phyloP scores from a whole-genome alignment of 2,329 filamentous ascomycete species.

The Davidsoniella australis region DNA sequence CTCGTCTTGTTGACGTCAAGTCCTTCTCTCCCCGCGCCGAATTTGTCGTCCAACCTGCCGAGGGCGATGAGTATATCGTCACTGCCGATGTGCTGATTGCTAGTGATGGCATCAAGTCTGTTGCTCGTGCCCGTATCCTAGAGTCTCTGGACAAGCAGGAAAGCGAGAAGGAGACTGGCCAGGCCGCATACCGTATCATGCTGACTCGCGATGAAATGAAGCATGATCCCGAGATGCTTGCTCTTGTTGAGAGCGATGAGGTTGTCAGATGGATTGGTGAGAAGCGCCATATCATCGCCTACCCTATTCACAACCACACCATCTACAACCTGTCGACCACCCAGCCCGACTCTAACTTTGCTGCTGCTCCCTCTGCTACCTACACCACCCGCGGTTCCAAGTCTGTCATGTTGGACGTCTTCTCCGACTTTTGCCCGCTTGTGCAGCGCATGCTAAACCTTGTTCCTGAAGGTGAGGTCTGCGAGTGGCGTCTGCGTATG shows the following conservation, averaged over 20 bases:
- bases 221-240: slow-evolving; percentile 47
- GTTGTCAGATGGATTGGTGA: slow-evolving; percentile 64
- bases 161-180: slow-evolving; percentile 49
- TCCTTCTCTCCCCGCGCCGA: slow-evolving; percentile 41
- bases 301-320: slow-evolving; percentile 50
- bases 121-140: slow-evolving; percentile 35
- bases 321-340: slow-evolving; percentile 48
- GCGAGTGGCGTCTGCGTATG: slow-evolving; percentile 46
- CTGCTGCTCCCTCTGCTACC: slow-evolving; percentile 36
- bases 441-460: slow-evolving; percentile 41
- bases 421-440: slow-evolving; percentile 40
- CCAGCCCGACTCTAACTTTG: slow-evolving; percentile 44
- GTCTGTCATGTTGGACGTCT: slow-evolving; percentile 42
- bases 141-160: slow-evolving; percentile 31
- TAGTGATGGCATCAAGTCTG: slow-evolving; percentile 39
- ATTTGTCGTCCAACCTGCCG: slow-evolving; percentile 41
- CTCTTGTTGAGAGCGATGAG: slow-evolving; percentile 47
- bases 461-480: slow-evolving; percentile 44
- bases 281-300: slow-evolving; percentile 60
- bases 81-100: slow-evolving; percentile 36
- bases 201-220: slow-evolving; percentile 50
- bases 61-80: slow-evolving; percentile 35
- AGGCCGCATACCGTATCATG: slow-evolving; percentile 69
- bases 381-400: slow-evolving; percentile 49
- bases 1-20: slow-evolving; percentile 35